Evolutionary conservation across 208 protist genomes (phyloP), one percentile per base, ranked within the genome.

Genomic region (Tritrichomonas musculus): DNA sequence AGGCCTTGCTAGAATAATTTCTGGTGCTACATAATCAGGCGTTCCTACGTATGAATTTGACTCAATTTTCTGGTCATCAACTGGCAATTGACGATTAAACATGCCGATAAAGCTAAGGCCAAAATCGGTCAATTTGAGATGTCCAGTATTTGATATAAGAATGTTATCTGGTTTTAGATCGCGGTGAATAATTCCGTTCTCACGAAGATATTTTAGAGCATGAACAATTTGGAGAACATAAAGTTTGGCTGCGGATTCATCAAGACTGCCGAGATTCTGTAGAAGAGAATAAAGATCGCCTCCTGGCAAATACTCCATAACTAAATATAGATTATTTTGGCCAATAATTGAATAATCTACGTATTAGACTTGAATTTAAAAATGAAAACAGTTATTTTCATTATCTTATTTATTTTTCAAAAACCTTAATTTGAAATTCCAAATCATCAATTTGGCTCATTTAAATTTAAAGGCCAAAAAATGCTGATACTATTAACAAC

Each of bases 161-260:
- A 92, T n/a, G 44, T 92, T 92, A 39, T 92, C 77, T 50, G 77
- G 77, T 60, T 92, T 92, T 3, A 92, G 50, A 39, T 92, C 77
- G 47, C 77, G n/a, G 50, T 92, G 50, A 92, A 92, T 92, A 57
- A 92, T 92, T 17, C 50, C 77, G 47, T 64, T 22, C 25, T 50
- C 41, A 27, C 55, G 77, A 20, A 92, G 41, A 39, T 49, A 92
- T 30, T 47, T 30, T 13, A 92, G 27, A n/a, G 77, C 77, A 36
- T 47, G 41, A 57, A 92, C 55, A 22, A 92, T 60, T 27, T 60
- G 50, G 33, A 33, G n/a, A 39, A 60, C 44, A 39, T 92, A 92
- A 27, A 92, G 55, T 60, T 27, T 92, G 20, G 77, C 41, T 20
- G n/a, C 55, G 77, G 8, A 11, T 60, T 92, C 77, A 27, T 92